Conservation (phyloP, 73 alveolate species). For the Vitrella brassicaformis region DNA sequence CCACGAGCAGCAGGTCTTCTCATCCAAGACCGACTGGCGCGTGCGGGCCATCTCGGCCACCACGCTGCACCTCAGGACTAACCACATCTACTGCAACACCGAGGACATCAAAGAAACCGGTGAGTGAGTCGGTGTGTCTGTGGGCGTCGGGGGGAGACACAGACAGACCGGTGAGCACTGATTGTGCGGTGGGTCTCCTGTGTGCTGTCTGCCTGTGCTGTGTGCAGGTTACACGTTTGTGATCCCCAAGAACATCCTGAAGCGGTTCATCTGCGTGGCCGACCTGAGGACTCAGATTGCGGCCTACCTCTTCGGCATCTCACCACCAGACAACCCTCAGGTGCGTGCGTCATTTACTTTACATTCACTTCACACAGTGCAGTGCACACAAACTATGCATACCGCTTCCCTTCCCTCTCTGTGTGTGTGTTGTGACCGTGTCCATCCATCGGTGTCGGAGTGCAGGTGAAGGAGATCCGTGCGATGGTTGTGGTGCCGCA, state of each 20-base stretch:
- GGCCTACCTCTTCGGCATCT: constrained; percentile 93
- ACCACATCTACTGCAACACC: constrained; percentile 88
- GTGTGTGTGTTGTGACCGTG: neutral
- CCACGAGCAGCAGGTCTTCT: constrained; percentile 89
- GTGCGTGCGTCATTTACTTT: constrained; percentile 21
- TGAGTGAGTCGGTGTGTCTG: too few species aligned
- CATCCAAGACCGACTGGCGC: constrained; percentile 98
- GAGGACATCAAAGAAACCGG: constrained; percentile 85
- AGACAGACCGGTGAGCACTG: too few species aligned
- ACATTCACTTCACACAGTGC: too few species aligned
- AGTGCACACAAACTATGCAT: too few species aligned
- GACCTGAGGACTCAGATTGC: constrained; percentile 95
- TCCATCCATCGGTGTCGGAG: neutral
- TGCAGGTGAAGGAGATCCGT: constrained; percentile 59
- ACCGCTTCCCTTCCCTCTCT: neutral
- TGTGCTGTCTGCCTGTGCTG: too few species aligned
- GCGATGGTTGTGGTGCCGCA: constrained; percentile 54
- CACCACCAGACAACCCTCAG: constrained; percentile 87
- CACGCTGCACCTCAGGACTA: constrained; percentile 85
- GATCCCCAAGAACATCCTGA: constrained; percentile 95
- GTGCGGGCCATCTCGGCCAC: constrained; percentile 97
- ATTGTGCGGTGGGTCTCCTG: too few species aligned
- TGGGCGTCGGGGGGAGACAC: too few species aligned
- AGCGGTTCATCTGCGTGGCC: constrained; percentile 89
- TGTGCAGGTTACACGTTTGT: constrained; percentile 81